phyloP scores from a whole-genome alignment of 768 basidiomycete species.

The Leucocoprinus sp. region DNA sequence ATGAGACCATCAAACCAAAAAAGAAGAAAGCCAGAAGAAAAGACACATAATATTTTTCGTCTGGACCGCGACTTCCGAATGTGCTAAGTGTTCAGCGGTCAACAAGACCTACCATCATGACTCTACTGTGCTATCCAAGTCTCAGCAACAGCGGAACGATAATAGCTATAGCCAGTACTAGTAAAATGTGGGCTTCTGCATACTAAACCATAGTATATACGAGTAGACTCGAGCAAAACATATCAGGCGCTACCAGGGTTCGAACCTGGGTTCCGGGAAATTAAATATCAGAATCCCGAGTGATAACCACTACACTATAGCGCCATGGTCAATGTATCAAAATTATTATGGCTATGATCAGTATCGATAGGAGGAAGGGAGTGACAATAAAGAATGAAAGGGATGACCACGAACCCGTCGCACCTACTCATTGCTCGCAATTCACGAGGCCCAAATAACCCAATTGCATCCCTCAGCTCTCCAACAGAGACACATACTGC shows the following conservation, averaged over 20 bases:
- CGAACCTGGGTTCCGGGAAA: constrained; percentile 41
- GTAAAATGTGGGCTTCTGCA: constrained; percentile 11
- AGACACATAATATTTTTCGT: neutral
- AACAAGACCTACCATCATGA: no score
- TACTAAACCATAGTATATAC: neutral
- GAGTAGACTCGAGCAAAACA: neutral
- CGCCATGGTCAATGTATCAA: constrained; percentile 12
- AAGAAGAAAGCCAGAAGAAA: constrained; percentile 3
- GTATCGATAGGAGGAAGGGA: neutral
- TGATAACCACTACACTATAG: constrained; percentile 35
- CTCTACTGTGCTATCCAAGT: no score
- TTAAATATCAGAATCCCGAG: constrained; percentile 29
- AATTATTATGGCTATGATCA: neutral
- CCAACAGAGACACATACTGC: constrained; percentile 87
- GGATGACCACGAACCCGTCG: constrained; percentile 69
- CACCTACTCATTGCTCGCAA: constrained; percentile 86
- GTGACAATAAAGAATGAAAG: neutral
- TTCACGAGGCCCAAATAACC: constrained; percentile 67
- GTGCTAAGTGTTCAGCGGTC: no score
- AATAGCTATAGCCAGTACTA: no score
- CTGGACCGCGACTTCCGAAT: no score
- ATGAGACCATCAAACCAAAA: constrained; percentile 13
- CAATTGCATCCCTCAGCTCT: constrained; percentile 73
- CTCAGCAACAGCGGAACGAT: no score
- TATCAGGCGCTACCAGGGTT: constrained; percentile 35